Evolutionary conservation across 139 green algal genomes (phyloP).

Genomic region (Chlamydomonas eustigma): DNA sequence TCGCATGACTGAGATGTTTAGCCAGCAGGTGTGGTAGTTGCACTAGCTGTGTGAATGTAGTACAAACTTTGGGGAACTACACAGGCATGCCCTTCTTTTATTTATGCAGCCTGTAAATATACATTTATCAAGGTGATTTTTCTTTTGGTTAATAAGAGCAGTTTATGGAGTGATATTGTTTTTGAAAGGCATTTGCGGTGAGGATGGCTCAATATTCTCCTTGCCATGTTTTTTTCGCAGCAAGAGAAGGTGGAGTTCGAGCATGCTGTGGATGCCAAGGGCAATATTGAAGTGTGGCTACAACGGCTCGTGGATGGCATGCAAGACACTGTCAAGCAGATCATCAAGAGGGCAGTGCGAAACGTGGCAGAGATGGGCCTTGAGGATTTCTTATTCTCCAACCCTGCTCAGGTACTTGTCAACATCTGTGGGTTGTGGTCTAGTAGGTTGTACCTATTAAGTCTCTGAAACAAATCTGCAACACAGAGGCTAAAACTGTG

Average conservation of each 20-base stretch:
- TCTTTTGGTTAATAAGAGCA: too few species aligned
- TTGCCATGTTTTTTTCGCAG: neutral
- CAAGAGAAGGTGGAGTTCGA: constrained; percentile 47
- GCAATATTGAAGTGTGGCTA: constrained; percentile 95
- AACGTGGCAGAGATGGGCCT: constrained; percentile 80
- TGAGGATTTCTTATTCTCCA: constrained; percentile 84
- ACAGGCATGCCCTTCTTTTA: too few species aligned
- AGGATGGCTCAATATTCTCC: neutral
- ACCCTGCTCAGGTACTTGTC: constrained; percentile 65
- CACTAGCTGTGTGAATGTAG: constrained; percentile 14
- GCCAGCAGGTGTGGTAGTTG: constrained; percentile 70
- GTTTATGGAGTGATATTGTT: too few species aligned
- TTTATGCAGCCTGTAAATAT: too few species aligned
- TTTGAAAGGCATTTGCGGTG: too few species aligned
- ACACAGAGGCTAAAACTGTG: too few species aligned
- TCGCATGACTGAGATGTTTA: constrained; percentile 89
- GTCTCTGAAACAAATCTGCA: too few species aligned
- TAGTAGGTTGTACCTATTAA: too few species aligned
- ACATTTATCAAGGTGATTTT: too few species aligned
- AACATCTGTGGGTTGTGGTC: too few species aligned
- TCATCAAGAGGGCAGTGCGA: constrained; percentile 70
- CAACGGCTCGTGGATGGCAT: constrained; percentile 91
- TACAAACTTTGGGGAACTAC: too few species aligned
- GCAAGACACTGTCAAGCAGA: constrained; percentile 79
- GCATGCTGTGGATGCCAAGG: constrained; percentile 62